Evolutionary conservation across 306 rosid genomes (phyloP).

Genomic region (Betula pendula): DNA sequence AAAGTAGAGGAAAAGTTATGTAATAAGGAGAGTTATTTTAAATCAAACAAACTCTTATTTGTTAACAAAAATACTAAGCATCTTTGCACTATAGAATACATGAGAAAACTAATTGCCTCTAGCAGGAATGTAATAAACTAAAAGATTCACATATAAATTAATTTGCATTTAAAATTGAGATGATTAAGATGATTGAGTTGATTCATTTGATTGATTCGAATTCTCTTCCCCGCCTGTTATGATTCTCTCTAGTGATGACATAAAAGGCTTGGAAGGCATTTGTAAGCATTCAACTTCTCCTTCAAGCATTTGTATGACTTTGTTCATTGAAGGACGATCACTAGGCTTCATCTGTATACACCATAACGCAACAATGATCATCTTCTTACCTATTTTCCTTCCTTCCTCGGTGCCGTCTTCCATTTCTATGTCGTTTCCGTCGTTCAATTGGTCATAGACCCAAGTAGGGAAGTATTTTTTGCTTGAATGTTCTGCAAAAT

Average conservation of each 20-base stretch:
- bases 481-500: background rate
- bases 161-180: too few species aligned
- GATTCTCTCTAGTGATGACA: too few species aligned
- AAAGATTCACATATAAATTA: too few species aligned
- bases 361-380: constrained; percentile 26
- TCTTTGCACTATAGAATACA: too few species aligned
- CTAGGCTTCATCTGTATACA: constrained; percentile 25
- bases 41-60: too few species aligned
- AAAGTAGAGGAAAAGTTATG: too few species aligned
- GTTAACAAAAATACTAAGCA: too few species aligned
- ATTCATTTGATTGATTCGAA: too few species aligned
- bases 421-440: constrained; percentile 1
- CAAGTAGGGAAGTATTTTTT: background rate
- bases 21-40: too few species aligned
- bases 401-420: background rate
- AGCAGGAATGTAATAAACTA: too few species aligned
- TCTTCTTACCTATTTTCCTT: constrained; percentile 4
- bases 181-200: background rate
- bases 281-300: background rate
- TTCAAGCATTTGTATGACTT: constrained; percentile 20
- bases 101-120: too few species aligned
- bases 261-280: constrained; percentile 21
- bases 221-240: too few species aligned
- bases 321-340: constrained; percentile 23
- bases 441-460: background rate